Percentiles rank a stretch among this genome's conserved stretches.
These are phyloP conservation scores for Mytilinidion resinicola DNA, from an alignment of 495 filamentous ascomycete species.

Conservation along the genomic window DNA sequence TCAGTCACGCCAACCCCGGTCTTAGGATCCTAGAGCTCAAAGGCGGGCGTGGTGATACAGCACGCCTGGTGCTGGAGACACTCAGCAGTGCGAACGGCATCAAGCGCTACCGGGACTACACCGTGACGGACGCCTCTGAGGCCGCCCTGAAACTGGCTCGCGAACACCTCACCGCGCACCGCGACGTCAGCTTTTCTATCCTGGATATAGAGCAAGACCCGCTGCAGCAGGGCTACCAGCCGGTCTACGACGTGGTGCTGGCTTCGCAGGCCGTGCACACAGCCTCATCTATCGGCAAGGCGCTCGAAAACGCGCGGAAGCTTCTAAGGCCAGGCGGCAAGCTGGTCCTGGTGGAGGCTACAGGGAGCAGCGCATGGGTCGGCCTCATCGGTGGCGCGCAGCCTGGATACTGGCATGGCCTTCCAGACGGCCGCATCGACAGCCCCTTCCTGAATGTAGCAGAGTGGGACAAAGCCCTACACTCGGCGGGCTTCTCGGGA, in stretches of 20 bases:
- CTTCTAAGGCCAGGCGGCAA: conserved; percentile 19
- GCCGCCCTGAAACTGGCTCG: not conserved
- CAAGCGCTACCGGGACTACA: conserved; percentile 7
- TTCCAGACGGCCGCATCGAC: not conserved
- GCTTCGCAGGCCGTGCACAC: conserved; percentile 8
- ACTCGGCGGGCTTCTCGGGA: conserved; percentile 9
- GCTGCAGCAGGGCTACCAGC: conserved; percentile 1
- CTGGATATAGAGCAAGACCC: conserved; percentile 21
- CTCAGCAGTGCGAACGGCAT: not conserved
- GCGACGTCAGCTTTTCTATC: not conserved
- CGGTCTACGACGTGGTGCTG: conserved; percentile 19
- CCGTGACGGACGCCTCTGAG: conserved; percentile 14
- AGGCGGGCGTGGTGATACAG: conserved; percentile 7
- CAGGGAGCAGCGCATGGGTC: not conserved
- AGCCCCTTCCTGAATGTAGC: conserved; percentile 2
- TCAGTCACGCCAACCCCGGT: conserved; percentile 8
- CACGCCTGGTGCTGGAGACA: not conserved
- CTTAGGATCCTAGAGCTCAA: conserved; percentile 8
- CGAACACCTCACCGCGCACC: not conserved
- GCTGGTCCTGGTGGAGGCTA: conserved; percentile 11
- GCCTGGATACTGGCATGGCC: conserved; percentile 4
- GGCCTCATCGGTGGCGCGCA: conserved; percentile 1
- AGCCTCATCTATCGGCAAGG: not conserved
- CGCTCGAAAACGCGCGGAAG: conserved; percentile 2
- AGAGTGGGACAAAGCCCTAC: not conserved